A percentile compares a stretch with the other conserved stretches of the same genome.
phyloP scores from a whole-genome alignment of 768 basidiomycete genomes.

The Boletus eberwhitei region DNA sequence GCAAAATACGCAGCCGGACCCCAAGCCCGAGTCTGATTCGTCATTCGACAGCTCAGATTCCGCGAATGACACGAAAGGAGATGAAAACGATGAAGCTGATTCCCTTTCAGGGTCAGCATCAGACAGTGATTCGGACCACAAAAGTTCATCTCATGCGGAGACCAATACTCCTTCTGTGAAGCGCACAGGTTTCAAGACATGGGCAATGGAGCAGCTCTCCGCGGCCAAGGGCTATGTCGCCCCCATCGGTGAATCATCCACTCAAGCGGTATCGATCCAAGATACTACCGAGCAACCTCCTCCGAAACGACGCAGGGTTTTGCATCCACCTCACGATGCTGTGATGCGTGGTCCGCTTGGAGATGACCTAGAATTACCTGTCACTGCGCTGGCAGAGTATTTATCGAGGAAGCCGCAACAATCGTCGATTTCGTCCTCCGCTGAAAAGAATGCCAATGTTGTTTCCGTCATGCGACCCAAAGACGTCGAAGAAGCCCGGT shows the following conservation, averaged over 20 bases:
- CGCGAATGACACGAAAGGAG: slow-evolving; percentile 49
- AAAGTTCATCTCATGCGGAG: slow-evolving; percentile 14
- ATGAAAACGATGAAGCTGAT: slow-evolving; percentile 20
- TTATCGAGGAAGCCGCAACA: slow-evolving; percentile 8
- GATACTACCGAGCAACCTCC: slow-evolving; percentile 9
- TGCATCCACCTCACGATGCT: slow-evolving; percentile 24
- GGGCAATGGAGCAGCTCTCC: slow-evolving; percentile 80
- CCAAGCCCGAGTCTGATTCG: slow-evolving; percentile 44
- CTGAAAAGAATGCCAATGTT: slow-evolving; percentile 36
- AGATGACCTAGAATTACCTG: slow-evolving; percentile 61
- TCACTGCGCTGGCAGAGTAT: slow-evolving; percentile 60
- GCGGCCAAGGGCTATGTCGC: slow-evolving; percentile 39
- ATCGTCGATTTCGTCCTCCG: slow-evolving; percentile 5
- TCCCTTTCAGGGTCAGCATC: slow-evolving; percentile 12
- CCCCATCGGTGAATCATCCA: slow-evolving; percentile 10
- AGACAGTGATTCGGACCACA: slow-evolving; percentile 17
- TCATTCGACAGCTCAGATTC: slow-evolving; percentile 82
- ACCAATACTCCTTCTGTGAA: slow-evolving; percentile 27
- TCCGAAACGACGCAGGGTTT: slow-evolving; percentile 49
- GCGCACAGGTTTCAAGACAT: slow-evolving; percentile 75
- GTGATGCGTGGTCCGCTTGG: slow-evolving; percentile 81
- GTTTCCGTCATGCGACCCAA: slow-evolving; percentile 58
- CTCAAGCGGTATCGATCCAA: slow-evolving; percentile 11
- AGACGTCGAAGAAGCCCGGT: slow-evolving; percentile 72
- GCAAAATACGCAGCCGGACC: slow-evolving; percentile 26